Evolutionary conservation across 805 yeast species (phyloP), one percentile per base, ranked within the genome.

Genomic region (Metschnikowia cerradonensis): DNA sequence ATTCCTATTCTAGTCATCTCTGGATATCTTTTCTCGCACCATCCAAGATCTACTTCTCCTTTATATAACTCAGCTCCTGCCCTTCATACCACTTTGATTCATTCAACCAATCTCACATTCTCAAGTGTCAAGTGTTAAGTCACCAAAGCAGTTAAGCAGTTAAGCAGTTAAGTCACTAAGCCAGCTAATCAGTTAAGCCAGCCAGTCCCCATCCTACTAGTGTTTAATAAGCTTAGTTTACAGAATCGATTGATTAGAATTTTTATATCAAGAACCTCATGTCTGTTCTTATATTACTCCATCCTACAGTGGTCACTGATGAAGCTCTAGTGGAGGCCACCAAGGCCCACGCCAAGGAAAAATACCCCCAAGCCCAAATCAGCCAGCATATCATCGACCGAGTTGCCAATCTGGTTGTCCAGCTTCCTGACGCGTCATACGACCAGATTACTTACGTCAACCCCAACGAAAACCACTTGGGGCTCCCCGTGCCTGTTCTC

Each of bases 271-370:
- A 3, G 11, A 26, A 26, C 10, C 20, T 22, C 26, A 57, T 57
- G 60, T 55, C 59, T 52, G 62, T 67, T 23, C 66, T 83, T 49
- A 65, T 84, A 26, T 69, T 84, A 45, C 73, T 84, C 48, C 90
- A 84, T 60, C 90, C 90, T 17, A 84, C 87, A 6, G 76, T 80
- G 44, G 87, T 84, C 11, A 79, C 84, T 0, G 76, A 78, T 37
- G 84, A 83, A 41, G 70, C 64, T 3, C 48, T 68, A 17, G 80
- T 83, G 17, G 75, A 69, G 43, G 36, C 53, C 1, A 64, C 70
- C 38, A 80, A 81, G 63, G 52, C 54, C 13, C 52, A 58, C 15
- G 60, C 77, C 37, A 45, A 51, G 15, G 26, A 47, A 4, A 55
- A 67, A 33, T 57, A 62, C 32, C 66, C 73, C 4, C 64, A 62